Percentiles rank a stretch among this genome's conserved stretches.
Evolutionary conservation across 2,329 filamentous ascomycete species (phyloP).

Genomic region (Fusarium sp.): DNA sequence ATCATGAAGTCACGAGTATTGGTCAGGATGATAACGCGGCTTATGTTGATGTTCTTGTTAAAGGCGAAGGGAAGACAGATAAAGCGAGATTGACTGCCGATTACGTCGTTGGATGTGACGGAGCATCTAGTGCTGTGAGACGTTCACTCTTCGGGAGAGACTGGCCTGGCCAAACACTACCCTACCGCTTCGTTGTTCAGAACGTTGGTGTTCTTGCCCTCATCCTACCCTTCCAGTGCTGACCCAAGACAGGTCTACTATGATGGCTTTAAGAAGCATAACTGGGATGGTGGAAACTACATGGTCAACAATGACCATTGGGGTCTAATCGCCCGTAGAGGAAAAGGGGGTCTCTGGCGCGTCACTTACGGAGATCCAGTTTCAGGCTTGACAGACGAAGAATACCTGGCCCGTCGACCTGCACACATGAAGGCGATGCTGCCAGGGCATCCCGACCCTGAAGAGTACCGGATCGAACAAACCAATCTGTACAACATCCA

Average conservation of each 20-base stretch:
- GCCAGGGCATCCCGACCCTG: not conserved
- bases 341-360: constrained; percentile 2
- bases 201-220: not conserved
- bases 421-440: constrained; percentile 12
- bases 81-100: not conserved
- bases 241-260: not conserved
- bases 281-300: constrained; percentile 6
- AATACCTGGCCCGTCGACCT: not conserved
- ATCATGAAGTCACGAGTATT: constrained; percentile 2
- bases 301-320: constrained; percentile 8
- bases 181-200: constrained; percentile 7
- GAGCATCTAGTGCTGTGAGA: not conserved
- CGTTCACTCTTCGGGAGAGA: constrained; percentile 1
- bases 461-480: not conserved
- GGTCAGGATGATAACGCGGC: not conserved
- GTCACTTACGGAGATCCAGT: constrained; percentile 8
- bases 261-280: constrained; percentile 6
- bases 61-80: not conserved
- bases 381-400: constrained; percentile 1
- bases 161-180: constrained; percentile 1
- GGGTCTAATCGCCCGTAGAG: constrained; percentile 1
- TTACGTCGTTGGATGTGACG: constrained; percentile 12
- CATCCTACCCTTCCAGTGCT: accelerated
- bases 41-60: not conserved
- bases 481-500: constrained; percentile 13